Evolutionary conservation across 1,284 basidiomycete species (phyloP).

Genomic region (Heterobasidion parviporum): DNA sequence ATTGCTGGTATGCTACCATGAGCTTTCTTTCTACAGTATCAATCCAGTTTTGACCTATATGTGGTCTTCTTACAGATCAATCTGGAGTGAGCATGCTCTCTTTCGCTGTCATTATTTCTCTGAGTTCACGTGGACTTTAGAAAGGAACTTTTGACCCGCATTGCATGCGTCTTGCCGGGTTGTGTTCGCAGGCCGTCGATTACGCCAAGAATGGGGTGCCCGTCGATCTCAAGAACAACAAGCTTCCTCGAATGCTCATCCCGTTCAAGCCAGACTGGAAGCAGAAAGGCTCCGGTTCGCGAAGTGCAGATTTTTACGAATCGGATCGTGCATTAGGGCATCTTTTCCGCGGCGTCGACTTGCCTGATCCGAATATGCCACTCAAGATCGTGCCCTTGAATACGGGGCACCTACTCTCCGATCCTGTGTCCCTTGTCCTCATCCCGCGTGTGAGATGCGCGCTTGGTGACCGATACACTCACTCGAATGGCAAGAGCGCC

Average conservation of each 20-base stretch:
- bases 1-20: conserved; percentile 50
- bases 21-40: conserved; percentile 13
- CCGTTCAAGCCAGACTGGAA: conserved; percentile 73
- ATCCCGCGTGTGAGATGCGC: conserved; percentile 28
- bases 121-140: conserved; percentile 24
- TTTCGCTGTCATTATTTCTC: too few relatives aligned
- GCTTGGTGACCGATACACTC: conserved; percentile 20
- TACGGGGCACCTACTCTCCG: conserved; percentile 12
- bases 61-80: conserved; percentile 40
- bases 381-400: background rate
- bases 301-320: conserved; percentile 58
- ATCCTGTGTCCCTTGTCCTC: conserved; percentile 43
- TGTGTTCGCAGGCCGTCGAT: conserved; percentile 67
- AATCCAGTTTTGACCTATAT: background rate
- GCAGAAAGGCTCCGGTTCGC: conserved; percentile 47
- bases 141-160: conserved; percentile 57
- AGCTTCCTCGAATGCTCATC: conserved; percentile 43
- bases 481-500: background rate
- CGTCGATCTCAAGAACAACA: conserved; percentile 43
- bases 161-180: conserved; percentile 56
- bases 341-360: conserved; percentile 55
- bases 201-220: conserved; percentile 67
- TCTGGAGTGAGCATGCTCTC: conserved; percentile 36
- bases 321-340: conserved; percentile 61
- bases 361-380: conserved; percentile 10